Percentiles rank a stretch among this genome's conserved stretches.
Evolutionary conservation across 345 rosid genomes (phyloP).

Genomic region (Cardamine resedifolia): DNA sequence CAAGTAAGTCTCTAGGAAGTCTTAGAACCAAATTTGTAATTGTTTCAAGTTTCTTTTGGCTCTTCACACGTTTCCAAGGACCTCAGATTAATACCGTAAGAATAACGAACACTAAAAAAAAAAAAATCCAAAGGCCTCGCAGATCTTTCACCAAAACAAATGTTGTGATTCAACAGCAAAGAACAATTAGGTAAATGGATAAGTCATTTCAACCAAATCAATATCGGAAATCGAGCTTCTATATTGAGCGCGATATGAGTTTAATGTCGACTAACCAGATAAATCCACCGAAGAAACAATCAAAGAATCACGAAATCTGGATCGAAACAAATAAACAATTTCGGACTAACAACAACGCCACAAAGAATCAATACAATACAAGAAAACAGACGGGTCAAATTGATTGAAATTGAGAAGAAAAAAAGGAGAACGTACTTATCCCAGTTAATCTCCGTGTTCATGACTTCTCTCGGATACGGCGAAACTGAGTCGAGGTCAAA

Average conservation of each 20-base stretch:
- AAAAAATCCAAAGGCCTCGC: not conserved
- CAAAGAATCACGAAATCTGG: constrained; percentile 22
- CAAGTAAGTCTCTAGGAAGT: too few relatives aligned
- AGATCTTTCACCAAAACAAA: not conserved
- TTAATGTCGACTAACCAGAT: not conserved
- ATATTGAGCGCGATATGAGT: not conserved
- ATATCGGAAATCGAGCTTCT: too few relatives aligned
- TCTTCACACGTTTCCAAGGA: not conserved
- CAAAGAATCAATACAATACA: not conserved
- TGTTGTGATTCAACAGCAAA: not conserved
- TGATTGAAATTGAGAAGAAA: not conserved
- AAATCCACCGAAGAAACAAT: constrained; percentile 16
- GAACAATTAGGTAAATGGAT: not conserved
- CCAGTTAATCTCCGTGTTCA: constrained; percentile 93
- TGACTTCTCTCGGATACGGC: constrained; percentile 27
- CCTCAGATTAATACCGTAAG: too few relatives aligned
- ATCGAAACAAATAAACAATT: constrained; percentile 16
- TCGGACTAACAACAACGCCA: constrained; percentile 2
- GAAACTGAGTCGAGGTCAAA: constrained; percentile 7
- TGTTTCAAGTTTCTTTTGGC: not conserved
- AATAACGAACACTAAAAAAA: not conserved
- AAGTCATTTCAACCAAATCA: too few relatives aligned
- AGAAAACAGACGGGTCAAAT: not conserved
- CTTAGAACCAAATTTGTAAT: too few relatives aligned
- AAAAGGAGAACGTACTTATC: constrained; percentile 64